Conservation (phyloP, 257 asterid genomes). For the Cynanchum wilfordii region DNA sequence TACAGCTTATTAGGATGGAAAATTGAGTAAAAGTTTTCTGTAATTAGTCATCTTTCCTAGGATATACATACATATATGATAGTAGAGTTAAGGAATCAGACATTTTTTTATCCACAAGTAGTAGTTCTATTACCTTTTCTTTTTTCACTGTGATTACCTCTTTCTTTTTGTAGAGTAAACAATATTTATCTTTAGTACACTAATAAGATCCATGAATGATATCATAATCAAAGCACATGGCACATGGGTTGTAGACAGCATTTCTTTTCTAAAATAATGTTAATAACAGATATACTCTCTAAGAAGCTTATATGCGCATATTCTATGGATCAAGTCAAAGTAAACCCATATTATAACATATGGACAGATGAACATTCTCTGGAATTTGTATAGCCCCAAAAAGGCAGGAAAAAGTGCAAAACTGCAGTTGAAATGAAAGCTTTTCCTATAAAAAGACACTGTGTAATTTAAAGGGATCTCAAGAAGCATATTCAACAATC, state of each 20-base stretch:
- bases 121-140: not conserved
- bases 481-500: not conserved
- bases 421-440: not conserved
- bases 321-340: not conserved
- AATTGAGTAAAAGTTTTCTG: slow-evolving; percentile 1
- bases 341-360: not conserved
- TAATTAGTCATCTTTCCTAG: slow-evolving; percentile 14
- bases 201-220: not conserved
- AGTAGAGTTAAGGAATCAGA: slow-evolving; percentile 1
- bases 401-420: not conserved
- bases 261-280: not conserved
- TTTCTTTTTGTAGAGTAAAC: not conserved
- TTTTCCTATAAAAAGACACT: not conserved
- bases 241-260: not conserved
- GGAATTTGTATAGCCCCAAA: not conserved
- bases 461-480: not conserved
- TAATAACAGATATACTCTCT: not conserved
- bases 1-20: slow-evolving; percentile 37
- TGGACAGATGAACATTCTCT: not conserved
- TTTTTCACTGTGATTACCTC: not conserved
- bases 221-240: not conserved
- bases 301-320: not conserved
- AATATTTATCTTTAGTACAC: not conserved
- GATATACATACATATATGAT: not conserved
- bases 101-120: not conserved